These are phyloP conservation scores for Rhodotorula sp. DNA, from an alignment of 1,284 basidiomycete genomes.

Conservation along the genomic window DNA sequence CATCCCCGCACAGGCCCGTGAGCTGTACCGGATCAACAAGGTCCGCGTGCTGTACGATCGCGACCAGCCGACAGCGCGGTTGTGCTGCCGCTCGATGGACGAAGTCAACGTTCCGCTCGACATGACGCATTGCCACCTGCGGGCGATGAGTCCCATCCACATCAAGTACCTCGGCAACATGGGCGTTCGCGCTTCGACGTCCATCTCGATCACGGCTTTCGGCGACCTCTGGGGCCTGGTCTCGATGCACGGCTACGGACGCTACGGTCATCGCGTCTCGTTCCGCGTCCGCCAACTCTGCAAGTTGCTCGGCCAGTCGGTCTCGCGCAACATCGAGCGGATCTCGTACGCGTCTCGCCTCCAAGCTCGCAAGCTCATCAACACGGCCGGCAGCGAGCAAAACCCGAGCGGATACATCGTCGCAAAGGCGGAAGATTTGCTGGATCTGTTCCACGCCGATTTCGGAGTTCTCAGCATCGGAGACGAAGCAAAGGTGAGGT, in stretches of 20 bases:
- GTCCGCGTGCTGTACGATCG: constrained; percentile 79
- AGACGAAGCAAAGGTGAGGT: constrained; percentile 63
- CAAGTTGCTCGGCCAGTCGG: constrained; percentile 74
- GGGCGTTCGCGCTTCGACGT: constrained; percentile 79
- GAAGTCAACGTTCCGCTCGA: constrained; percentile 74
- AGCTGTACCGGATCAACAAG: constrained; percentile 66
- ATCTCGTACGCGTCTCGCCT: constrained; percentile 76
- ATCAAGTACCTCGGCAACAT: constrained; percentile 75
- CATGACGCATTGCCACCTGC: constrained; percentile 83
- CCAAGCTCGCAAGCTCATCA: constrained; percentile 77
- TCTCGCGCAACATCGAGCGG: constrained; percentile 80
- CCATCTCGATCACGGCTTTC: constrained; percentile 82
- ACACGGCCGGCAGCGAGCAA: constrained; percentile 68
- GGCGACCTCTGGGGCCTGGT: constrained; percentile 82
- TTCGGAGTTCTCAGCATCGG: constrained; percentile 81
- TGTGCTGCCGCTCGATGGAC: constrained; percentile 65
- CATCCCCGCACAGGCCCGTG: constrained; percentile 61
- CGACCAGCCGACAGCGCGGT: constrained; percentile 70
- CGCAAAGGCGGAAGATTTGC: constrained; percentile 78
- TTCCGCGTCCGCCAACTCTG: constrained; percentile 48
- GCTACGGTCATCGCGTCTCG: constrained; percentile 45
- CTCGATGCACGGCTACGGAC: constrained; percentile 77
- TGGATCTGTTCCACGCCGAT: constrained; percentile 80
- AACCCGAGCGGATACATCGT: constrained; percentile 82
- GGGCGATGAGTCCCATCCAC: constrained; percentile 88